A percentile compares a stretch with the other conserved stretches of the same genome.
Conservation (phyloP, 2,329 filamentous ascomycete species). For the Drechslerella dactyloides region DNA sequence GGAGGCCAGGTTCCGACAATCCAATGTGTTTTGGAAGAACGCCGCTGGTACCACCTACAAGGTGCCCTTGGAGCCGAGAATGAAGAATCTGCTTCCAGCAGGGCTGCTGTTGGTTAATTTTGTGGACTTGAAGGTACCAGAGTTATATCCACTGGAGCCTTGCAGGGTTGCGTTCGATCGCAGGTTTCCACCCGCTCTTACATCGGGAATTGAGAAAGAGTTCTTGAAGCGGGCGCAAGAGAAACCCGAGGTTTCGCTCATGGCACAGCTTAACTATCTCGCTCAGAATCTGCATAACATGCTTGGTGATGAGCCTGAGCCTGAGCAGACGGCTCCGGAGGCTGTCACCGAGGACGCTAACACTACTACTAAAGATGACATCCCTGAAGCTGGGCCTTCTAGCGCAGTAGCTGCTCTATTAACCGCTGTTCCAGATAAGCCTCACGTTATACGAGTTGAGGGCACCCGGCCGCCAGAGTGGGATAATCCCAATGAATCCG, state of each 20-base stretch:
- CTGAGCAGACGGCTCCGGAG: neutral
- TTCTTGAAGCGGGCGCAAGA: constrained; percentile 49
- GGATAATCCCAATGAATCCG: constrained; percentile 60
- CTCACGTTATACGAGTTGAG: constrained; percentile 35
- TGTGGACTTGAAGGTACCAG: constrained; percentile 48
- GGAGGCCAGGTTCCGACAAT: constrained; percentile 51
- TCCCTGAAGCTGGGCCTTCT: constrained; percentile 12
- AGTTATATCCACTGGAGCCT: constrained; percentile 49
- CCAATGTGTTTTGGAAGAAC: constrained; percentile 50
- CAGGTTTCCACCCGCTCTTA: constrained; percentile 32
- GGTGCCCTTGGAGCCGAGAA: constrained; percentile 51
- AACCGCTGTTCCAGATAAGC: constrained; percentile 22
- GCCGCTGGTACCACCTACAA: constrained; percentile 48
- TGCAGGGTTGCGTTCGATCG: constrained; percentile 47
- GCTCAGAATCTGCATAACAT: constrained; percentile 50
- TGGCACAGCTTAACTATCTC: constrained; percentile 51
- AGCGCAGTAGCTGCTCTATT: constrained; percentile 9
- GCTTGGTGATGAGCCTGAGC: constrained; percentile 19
- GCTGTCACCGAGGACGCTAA: constrained; percentile 2
- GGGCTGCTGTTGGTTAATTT: constrained; percentile 45
- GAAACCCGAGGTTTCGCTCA: constrained; percentile 50
- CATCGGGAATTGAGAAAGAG: constrained; percentile 33
- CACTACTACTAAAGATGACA: neutral
- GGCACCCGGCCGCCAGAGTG: constrained; percentile 56
- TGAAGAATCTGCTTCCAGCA: constrained; percentile 50